These are phyloP conservation scores for Allium cepa DNA, from an alignment of 106 monocot genomes.

Conservation along the genomic window DNA sequence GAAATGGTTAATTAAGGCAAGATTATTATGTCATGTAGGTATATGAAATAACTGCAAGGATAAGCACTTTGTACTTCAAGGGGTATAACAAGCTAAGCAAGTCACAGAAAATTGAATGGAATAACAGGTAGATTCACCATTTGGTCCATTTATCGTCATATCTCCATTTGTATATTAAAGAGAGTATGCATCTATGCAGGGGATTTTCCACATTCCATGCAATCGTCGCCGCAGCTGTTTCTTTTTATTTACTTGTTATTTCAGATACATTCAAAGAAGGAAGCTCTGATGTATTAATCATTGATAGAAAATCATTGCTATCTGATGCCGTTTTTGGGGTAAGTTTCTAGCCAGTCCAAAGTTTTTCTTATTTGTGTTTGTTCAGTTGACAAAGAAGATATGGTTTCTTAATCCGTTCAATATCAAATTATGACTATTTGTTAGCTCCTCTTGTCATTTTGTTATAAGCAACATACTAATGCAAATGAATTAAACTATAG, in stretches of 20 bases:
- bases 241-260: conserved; percentile 63
- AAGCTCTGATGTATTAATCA: conserved; percentile 15
- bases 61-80: conserved; percentile 43
- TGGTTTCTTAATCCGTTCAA: no score
- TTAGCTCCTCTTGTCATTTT: no score
- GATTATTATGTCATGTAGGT: conserved; percentile 26
- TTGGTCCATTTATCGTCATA: neutral
- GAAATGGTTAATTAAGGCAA: neutral
- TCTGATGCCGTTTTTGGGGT: conserved; percentile 82
- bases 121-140: conserved; percentile 43
- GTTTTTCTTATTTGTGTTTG: neutral
- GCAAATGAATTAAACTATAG: neutral
- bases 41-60: conserved; percentile 39
- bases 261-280: conserved; percentile 72
- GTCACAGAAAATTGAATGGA: conserved; percentile 66
- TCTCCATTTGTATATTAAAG: neutral
- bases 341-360: conserved; percentile 8
- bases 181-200: conserved; percentile 19
- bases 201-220: conserved; percentile 90
- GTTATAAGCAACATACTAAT: neutral
- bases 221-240: conserved; percentile 50
- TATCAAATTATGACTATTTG: no score
- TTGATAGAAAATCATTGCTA: conserved; percentile 47
- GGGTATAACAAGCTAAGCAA: conserved; percentile 38
- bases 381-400: no score